Percentiles rank a stretch among this genome's conserved stretches.
Conservation (phyloP, 768 basidiomycete species). For the Phylloporus sp. region DNA sequence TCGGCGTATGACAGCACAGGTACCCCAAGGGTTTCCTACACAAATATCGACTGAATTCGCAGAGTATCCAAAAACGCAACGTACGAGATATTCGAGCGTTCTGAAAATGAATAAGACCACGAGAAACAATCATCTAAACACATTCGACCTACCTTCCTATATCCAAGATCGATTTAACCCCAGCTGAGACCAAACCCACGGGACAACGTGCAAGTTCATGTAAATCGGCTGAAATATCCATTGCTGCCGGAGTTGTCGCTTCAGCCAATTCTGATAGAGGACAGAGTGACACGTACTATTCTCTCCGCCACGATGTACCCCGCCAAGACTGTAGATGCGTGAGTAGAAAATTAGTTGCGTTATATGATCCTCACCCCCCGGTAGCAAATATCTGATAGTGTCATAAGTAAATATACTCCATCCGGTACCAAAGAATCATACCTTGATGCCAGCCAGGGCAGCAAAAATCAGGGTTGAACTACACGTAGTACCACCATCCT, state of each 20-base stretch:
- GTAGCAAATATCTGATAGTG: conserved; percentile 74
- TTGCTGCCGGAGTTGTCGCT: conserved; percentile 46
- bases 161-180: conserved; percentile 93
- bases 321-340: conserved; percentile 56
- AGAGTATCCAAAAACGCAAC: conserved; percentile 12
- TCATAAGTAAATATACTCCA: conserved; percentile 7
- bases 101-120: conserved; percentile 34
- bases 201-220: conserved; percentile 86
- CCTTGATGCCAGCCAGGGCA: conserved; percentile 83
- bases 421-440: conserved; percentile 21
- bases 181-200: conserved; percentile 89
- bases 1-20: conserved; percentile 79
- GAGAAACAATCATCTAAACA: not conserved
- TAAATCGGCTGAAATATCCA: conserved; percentile 95
- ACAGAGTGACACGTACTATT: conserved; percentile 40
- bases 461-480: conserved; percentile 73
- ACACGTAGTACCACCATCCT: conserved; percentile 80
- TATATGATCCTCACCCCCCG: conserved; percentile 64
- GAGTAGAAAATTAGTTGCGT: not conserved
- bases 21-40: conserved; percentile 91
- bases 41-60: not conserved
- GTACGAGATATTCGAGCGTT: conserved; percentile 75
- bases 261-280: conserved; percentile 1
- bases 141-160: conserved; percentile 58
- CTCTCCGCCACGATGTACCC: conserved; percentile 78